Evolutionary conservation across 2,329 filamentous ascomycete species (phyloP), one percentile per base, ranked within the genome.

Genomic region (Biscogniauxia marginata): DNA sequence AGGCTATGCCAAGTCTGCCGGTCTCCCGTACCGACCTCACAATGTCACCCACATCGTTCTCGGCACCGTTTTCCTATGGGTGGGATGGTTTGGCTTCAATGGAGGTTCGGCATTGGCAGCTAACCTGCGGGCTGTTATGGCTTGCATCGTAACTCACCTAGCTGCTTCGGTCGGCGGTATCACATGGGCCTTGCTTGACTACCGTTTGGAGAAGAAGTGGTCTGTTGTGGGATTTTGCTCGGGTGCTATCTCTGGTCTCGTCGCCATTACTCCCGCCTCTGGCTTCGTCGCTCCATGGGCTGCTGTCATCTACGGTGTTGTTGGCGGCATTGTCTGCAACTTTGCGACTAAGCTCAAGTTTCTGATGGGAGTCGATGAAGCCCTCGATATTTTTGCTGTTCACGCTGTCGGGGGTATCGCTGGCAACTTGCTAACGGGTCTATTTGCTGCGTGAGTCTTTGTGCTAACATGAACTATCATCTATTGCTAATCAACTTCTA

Each of bases 21-120:
- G 84, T 46, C 81, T 86, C 3, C 84, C 85, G 3, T 88, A 88
- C 76, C 81, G 84, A 25, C 87, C 88, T 7, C 88, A 91, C 73
- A 91, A 89, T 68, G 86, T 89, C 46, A 89, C 87, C 56, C 80
- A 89, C 64, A 85, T 91, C 62, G 85, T 90, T 49, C 79, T 91
- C 48, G 88, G 89, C 20, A 90, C 89, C 3, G 82, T 87, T 22
- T 83, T 88, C 73, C 81, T 96, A 50, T 97, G 93, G 93, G 90
- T 96, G 47, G 92, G 93, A 56, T 97, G 92, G 93, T 95, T 96
- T 71, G 93, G 93, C 49, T 97, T 97, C 84, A 97, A 96, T 74
- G 92, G 90, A 53, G 93, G 93, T 60, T 84, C 88, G 3, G 93
- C 91, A 2, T 80, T 96, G 46, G 82, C 84, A 57, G 89, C 91